These are phyloP conservation scores for Nakataea oryzae DNA, from an alignment of 2,329 filamentous ascomycete species.

Conservation along the genomic window DNA sequence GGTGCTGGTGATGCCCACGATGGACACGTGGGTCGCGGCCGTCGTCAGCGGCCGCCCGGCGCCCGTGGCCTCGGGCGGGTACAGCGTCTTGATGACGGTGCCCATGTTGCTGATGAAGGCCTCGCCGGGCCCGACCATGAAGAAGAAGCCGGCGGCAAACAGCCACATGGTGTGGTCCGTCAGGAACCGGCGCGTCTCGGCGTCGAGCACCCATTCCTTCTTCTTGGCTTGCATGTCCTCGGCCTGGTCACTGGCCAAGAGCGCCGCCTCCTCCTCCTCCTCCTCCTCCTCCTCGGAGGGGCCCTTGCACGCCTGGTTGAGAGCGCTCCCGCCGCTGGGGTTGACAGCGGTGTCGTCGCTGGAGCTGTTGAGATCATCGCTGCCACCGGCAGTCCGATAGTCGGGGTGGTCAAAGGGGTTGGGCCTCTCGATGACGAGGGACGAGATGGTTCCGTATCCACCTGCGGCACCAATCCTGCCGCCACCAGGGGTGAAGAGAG, in stretches of 20 bases:
- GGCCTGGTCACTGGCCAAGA: background rate
- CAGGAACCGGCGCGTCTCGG: constrained; percentile 78
- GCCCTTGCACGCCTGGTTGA: background rate
- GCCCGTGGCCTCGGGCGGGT: constrained; percentile 34
- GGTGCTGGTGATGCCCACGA: constrained; percentile 84
- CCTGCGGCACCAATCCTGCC: constrained; percentile 22
- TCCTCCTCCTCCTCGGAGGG: too few species aligned
- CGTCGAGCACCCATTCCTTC: constrained; percentile 85
- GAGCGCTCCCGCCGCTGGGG: background rate
- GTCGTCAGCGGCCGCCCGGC: constrained; percentile 32
- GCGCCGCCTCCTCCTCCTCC: constrained; percentile 8
- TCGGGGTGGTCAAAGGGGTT: constrained; percentile 17
- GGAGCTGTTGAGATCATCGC: constrained; percentile 2
- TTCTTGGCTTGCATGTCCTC: constrained; percentile 29
- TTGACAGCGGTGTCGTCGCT: constrained; percentile 6
- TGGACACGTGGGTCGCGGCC: constrained; percentile 81
- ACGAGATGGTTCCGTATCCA: constrained; percentile 50
- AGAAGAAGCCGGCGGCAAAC: constrained; percentile 80
- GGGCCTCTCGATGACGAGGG: constrained; percentile 22
- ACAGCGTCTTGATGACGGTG: constrained; percentile 82
- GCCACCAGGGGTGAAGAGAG: constrained; percentile 51
- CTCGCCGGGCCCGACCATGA: constrained; percentile 91
- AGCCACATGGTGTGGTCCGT: constrained; percentile 92
- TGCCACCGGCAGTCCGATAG: background rate
- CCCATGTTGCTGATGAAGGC: constrained; percentile 97